Evolutionary conservation across 2,329 filamentous ascomycete genomes (phyloP).

Genomic region (Claviceps cyperi): DNA sequence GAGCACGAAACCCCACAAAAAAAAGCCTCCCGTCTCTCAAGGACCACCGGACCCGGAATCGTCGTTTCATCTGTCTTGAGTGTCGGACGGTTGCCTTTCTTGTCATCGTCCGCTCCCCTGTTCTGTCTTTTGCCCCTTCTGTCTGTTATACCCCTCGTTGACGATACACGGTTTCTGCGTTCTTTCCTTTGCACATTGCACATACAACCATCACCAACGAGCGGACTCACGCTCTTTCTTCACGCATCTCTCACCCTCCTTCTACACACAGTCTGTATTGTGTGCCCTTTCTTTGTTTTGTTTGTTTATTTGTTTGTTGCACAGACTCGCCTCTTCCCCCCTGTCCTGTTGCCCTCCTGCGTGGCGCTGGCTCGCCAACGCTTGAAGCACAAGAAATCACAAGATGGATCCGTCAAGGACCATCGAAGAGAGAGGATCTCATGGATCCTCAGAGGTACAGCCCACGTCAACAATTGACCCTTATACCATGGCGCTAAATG

Average conservation of each 20-base stretch:
- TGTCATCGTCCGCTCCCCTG: neutral
- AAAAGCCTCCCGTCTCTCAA: neutral
- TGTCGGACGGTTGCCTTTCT: neutral
- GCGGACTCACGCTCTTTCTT: neutral
- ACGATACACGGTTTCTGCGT: neutral
- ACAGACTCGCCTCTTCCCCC: neutral
- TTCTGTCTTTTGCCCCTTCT: too few relatives aligned
- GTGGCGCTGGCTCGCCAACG: constrained; percentile 10
- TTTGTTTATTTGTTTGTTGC: neutral
- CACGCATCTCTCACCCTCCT: neutral
- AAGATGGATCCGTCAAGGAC: constrained; percentile 22
- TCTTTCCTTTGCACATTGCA: neutral
- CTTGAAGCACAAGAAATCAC: constrained; percentile 3
- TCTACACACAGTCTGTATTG: neutral
- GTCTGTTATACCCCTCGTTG: neutral
- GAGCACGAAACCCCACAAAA: neutral
- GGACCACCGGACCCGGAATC: neutral
- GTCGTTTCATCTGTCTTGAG: neutral
- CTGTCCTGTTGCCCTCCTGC: neutral
- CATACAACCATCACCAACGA: neutral
- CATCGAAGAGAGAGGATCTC: constrained; percentile 15
- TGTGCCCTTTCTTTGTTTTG: neutral
- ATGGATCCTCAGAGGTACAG: constrained; percentile 16
- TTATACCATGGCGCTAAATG: constrained; percentile 41
- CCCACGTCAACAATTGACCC: constrained; percentile 37